A percentile compares a stretch with the other conserved stretches of the same genome.
These are phyloP conservation scores for Podaxis carcinomalis DNA, from an alignment of 768 basidiomycete species.

Conservation along the genomic window DNA sequence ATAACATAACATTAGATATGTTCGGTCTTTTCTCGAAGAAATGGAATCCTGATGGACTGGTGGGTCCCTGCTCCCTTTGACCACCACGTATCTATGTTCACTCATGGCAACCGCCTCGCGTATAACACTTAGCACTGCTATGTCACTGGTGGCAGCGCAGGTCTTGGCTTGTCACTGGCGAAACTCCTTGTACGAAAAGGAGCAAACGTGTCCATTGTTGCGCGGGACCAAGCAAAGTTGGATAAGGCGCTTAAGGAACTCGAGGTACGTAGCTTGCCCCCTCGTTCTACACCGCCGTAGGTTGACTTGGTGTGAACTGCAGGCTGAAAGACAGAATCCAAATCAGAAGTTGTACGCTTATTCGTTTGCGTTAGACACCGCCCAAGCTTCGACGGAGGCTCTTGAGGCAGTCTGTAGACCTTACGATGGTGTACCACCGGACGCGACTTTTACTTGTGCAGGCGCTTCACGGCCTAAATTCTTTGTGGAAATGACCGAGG, in stretches of 20 bases:
- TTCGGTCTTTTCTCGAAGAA: conserved; percentile 29
- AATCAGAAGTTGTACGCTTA: conserved; percentile 61
- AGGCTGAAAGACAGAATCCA: conserved; percentile 51
- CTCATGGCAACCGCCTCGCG: not conserved
- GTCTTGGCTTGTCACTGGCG: conserved; percentile 75
- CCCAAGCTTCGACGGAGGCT: conserved; percentile 52
- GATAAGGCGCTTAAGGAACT: conserved; percentile 55
- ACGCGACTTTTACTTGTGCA: conserved; percentile 77
- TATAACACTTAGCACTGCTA: conserved; percentile 63
- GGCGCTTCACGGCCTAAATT: conserved; percentile 69
- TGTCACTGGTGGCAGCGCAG: conserved; percentile 80
- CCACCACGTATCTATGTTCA: not conserved
- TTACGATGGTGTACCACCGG: conserved; percentile 58
- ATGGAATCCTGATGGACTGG: conserved; percentile 51
- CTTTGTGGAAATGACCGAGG: conserved; percentile 66
- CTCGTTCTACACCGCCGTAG: not conserved
- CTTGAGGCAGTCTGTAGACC: conserved; percentile 54
- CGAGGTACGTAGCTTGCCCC: conserved; percentile 49
- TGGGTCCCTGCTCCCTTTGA: conserved; percentile 13
- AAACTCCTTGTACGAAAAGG: conserved; percentile 61
- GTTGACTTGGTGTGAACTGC: not conserved
- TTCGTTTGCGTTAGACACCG: conserved; percentile 59
- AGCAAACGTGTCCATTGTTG: conserved; percentile 83
- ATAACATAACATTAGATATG: conserved; percentile 11
- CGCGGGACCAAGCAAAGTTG: conserved; percentile 63